Conservation (phyloP, 192 early-diverging fungal species). For the Diversispora epigaea region DNA sequence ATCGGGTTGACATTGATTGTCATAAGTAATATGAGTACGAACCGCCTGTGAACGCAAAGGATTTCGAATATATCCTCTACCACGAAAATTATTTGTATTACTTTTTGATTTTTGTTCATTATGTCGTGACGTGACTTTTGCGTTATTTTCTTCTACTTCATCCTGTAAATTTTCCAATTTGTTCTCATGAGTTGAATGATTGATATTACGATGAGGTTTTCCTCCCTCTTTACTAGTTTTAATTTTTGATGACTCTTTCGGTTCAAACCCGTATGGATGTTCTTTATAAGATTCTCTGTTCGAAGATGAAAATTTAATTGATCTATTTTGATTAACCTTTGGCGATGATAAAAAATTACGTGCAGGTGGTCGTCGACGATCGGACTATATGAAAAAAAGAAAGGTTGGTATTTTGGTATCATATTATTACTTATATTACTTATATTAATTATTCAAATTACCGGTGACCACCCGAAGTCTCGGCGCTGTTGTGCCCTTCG, state of each 20-base stretch:
- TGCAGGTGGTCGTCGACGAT: neutral
- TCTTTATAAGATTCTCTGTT: neutral
- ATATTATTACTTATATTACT: no score
- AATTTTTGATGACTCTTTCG: neutral
- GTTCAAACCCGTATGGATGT: no score
- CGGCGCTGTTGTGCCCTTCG: neutral
- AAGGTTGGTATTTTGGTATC: neutral
- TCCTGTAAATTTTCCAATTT: neutral
- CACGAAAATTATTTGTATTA: neutral
- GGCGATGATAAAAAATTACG: neutral
- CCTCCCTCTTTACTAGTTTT: neutral
- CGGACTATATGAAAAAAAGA: neutral
- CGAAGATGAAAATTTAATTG: neutral
- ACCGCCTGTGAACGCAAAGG: neutral
- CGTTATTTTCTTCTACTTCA: neutral
- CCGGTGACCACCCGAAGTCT: neutral
- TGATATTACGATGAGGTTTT: neutral
- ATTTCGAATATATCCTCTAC: neutral
- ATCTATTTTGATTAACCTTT: neutral
- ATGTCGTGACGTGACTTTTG: neutral
- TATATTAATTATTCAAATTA: neutral
- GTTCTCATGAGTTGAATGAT: neutral
- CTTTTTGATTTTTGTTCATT: neutral
- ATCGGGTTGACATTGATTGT: neutral
- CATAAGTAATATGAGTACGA: neutral